These are phyloP conservation scores for Pyrenophora tritici-repentis DNA, from an alignment of 2,329 filamentous ascomycete genomes.

Conservation along the genomic window DNA sequence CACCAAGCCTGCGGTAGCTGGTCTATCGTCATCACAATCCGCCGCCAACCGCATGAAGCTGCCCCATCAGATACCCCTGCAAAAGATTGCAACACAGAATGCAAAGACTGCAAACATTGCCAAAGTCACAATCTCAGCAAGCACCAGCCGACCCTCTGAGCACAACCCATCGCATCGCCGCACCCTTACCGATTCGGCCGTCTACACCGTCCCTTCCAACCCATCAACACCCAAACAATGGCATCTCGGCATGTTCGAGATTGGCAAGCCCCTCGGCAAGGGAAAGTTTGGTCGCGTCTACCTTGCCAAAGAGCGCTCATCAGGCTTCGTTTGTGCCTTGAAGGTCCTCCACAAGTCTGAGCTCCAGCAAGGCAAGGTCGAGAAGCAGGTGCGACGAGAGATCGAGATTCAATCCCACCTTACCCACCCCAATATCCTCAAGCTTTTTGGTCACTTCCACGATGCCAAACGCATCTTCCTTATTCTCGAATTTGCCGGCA, in stretches of 20 bases:
- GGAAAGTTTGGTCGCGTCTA: constrained; percentile 89
- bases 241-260: constrained; percentile 93
- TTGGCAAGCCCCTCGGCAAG: constrained; percentile 82
- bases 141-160: constrained; percentile 54
- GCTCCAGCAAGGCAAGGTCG: constrained; percentile 77
- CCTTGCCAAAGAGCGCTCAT: constrained; percentile 77
- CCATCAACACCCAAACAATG: constrained; percentile 59
- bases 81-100: constrained; percentile 85
- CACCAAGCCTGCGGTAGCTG: constrained; percentile 54
- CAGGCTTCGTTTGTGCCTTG: constrained; percentile 81
- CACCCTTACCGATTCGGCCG: constrained; percentile 56
- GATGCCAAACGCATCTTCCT: constrained; percentile 86
- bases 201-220: constrained; percentile 43
- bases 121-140: constrained; percentile 67
- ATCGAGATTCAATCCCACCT: constrained; percentile 90
- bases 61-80: constrained; percentile 72
- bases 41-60: constrained; percentile 69
- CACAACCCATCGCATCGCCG: constrained; percentile 46
- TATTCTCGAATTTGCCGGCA: constrained; percentile 83
- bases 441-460: constrained; percentile 86
- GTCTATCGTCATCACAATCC: constrained; percentile 51
- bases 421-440: constrained; percentile 81
- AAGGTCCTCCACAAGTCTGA: constrained; percentile 88
- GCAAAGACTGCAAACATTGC: constrained; percentile 58
- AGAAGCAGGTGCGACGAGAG: constrained; percentile 85